phyloP scores from a whole-genome alignment of 2,329 filamentous ascomycete species.

The Aphanoascus verrucosus region DNA sequence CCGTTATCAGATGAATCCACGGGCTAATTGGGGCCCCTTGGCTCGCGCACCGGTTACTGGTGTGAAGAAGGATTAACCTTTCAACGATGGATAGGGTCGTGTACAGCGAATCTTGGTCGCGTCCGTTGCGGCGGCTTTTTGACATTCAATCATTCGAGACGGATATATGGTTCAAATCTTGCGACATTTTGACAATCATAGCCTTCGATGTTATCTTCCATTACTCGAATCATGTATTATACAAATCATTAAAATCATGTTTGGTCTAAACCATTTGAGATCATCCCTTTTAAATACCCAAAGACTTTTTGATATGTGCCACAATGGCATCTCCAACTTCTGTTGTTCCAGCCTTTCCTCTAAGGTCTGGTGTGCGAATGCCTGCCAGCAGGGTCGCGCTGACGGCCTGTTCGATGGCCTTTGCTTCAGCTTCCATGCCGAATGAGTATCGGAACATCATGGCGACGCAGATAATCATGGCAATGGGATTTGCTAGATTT shows the following conservation, averaged over 20 bases:
- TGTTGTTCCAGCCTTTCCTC: constrained; percentile 57
- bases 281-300: not conserved
- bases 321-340: constrained; percentile 70
- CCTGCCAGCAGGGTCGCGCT: constrained; percentile 63
- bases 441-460: constrained; percentile 93
- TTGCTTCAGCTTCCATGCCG: constrained; percentile 61
- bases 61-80: constrained; percentile 1
- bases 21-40: constrained; percentile 90
- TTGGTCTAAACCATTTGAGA: no score
- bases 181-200: not conserved
- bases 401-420: constrained; percentile 68
- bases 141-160: no score
- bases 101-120: no score
- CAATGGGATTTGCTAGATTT: constrained; percentile 78
- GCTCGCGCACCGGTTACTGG: constrained; percentile 27
- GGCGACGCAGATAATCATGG: constrained; percentile 76
- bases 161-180: no score
- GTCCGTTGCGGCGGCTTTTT: no score
- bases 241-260: constrained; percentile 1
- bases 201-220: not conserved
- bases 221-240: constrained; percentile 1
- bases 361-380: constrained; percentile 67
- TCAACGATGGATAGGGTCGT: no score
- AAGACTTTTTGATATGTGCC: constrained; percentile 48
- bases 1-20: constrained; percentile 80